Evolutionary conservation across 306 rosid genomes (phyloP).

Genomic region (Lupinus albus): DNA sequence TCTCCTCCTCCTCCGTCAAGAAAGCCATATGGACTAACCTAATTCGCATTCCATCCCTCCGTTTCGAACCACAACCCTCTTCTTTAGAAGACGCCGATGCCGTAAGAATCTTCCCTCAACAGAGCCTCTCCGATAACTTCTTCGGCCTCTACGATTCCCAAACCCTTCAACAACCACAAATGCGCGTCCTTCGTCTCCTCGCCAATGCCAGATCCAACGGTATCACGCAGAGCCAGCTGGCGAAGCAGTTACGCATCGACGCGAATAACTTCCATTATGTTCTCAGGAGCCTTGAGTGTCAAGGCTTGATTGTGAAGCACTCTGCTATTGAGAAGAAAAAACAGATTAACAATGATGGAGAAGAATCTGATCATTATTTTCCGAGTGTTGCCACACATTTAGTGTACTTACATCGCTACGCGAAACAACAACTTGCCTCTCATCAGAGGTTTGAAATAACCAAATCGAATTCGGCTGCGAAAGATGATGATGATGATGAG

Average conservation of each 20-base stretch:
- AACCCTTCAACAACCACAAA: conserved; percentile 52
- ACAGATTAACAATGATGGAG: conserved; percentile 60
- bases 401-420: conserved; percentile 76
- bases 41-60: conserved; percentile 66
- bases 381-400: conserved; percentile 69
- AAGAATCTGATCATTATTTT: conserved; percentile 24
- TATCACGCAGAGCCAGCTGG: conserved; percentile 71
- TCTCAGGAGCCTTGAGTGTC: conserved; percentile 72
- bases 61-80: conserved; percentile 42
- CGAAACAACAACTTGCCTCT: conserved; percentile 54
- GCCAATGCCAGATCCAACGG: conserved; percentile 68
- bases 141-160: conserved; percentile 69
- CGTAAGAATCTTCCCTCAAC: conserved; percentile 56
- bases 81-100: too few species aligned
- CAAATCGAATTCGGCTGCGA: conserved; percentile 25
- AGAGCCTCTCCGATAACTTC: conserved; percentile 59
- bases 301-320: conserved; percentile 62
- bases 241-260: conserved; percentile 65
- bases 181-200: conserved; percentile 66
- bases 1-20: conserved; percentile 41
- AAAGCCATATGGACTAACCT: conserved; percentile 63
- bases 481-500: conserved; percentile 23
- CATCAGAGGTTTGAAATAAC: conserved; percentile 72
- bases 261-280: conserved; percentile 68
- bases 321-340: conserved; percentile 70